A percentile compares a stretch with the other conserved stretches of the same genome.
These are phyloP conservation scores for Corynespora cassiicola DNA, from an alignment of 2,329 filamentous ascomycete genomes.

Conservation along the genomic window DNA sequence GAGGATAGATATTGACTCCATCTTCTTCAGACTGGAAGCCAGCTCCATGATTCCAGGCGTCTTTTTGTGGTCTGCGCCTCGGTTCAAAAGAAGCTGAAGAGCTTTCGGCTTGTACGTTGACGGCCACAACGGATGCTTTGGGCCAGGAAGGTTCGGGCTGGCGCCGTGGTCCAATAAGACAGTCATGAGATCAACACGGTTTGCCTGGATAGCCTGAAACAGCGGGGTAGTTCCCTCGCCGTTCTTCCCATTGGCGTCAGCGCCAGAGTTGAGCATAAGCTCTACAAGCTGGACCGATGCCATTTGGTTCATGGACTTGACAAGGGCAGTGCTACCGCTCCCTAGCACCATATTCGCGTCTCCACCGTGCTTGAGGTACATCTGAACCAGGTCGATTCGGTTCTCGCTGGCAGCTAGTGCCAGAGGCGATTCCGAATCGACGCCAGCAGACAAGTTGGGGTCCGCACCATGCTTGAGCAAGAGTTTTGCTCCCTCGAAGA, in stretches of 20 bases:
- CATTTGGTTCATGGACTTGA: conserved; percentile 66
- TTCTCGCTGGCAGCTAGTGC: conserved; percentile 58
- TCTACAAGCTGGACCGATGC: conserved; percentile 63
- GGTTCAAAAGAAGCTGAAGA: conserved; percentile 63
- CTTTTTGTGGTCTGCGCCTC: conserved; percentile 67
- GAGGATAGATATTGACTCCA: conserved; percentile 65
- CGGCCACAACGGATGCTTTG: conserved; percentile 73
- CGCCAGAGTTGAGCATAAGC: conserved; percentile 65
- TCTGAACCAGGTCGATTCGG: conserved; percentile 63
- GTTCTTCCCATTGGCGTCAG: conserved; percentile 66
- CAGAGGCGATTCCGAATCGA: conserved; percentile 63
- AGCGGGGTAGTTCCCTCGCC: conserved; percentile 68
- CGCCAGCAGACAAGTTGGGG: conserved; percentile 39
- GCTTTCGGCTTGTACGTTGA: conserved; percentile 65
- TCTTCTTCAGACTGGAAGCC: conserved; percentile 67
- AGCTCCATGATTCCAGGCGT: conserved; percentile 70
- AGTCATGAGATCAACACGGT: conserved; percentile 63
- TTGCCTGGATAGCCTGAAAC: conserved; percentile 65
- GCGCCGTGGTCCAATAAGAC: conserved; percentile 65
- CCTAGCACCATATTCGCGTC: conserved; percentile 61
- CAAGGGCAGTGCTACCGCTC: conserved; percentile 67
- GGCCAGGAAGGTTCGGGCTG: conserved; percentile 71
- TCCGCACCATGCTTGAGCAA: conserved; percentile 34
- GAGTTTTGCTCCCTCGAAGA: conserved; percentile 54
- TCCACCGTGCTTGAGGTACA: conserved; percentile 68